Evolutionary conservation across 352 stramenopile species (phyloP), one percentile per base, ranked within the genome.

Genomic region (Phytophthora sp.): DNA sequence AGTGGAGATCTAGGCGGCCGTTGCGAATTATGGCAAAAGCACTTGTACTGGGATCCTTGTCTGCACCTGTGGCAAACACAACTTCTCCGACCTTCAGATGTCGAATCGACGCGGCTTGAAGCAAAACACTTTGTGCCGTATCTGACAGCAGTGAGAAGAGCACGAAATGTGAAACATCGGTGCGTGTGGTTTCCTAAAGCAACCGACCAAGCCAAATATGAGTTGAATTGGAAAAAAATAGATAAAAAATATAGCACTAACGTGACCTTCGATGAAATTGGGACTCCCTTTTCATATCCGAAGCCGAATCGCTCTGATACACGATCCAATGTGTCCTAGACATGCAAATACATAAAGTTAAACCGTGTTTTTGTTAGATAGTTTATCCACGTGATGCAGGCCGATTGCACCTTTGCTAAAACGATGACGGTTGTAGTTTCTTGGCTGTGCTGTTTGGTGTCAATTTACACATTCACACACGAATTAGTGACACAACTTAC

Each of bases 1-100:
- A 89, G 31, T 78, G 77, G 12, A 89, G 65, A 38, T 87, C 78
- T n/a, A 89, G 26, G 8, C 63, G 59, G 4, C 80, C 80, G 0
- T 58, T 75, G 16, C 83, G 56, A 9, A 89, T 71, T 11, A 86
- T 52, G 1, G 71, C 51, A 26, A 86, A 73, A 2, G 67, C 70
- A 16, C 31, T 7, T n/a, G 23, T 33, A n/a, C 27, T 55, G 18
- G 58, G 44, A 38, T 63, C 27, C 3, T 55, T 54, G 1, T 59
- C 46, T 7, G 26, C 46, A 24, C 59, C 39, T n/a, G 42, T 3
- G 12, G 35, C 11, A 45, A 60, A 70, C 16, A 81, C 31, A n/a
- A 50, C 26, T 63, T 81, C 62, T 7, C 59, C 63, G 4, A 35
- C 7, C 18, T 55, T 36, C 0, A 81, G 21, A 0, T 71, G 49